Evolutionary conservation across 164 flowering plant genomes (phyloP).

Genomic region (Saururus chinensis): DNA sequence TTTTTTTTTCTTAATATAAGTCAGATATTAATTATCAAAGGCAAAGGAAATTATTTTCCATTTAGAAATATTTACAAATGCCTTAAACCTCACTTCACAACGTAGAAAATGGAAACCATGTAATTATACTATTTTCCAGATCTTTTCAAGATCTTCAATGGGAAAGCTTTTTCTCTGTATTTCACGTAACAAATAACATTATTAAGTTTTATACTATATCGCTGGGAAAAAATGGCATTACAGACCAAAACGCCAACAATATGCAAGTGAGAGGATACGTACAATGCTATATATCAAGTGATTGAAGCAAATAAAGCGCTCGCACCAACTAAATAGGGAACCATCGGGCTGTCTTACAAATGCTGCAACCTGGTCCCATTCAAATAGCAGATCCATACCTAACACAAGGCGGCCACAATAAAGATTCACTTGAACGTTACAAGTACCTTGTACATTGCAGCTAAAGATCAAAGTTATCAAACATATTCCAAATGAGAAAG

Average conservation of each 20-base stretch:
- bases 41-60: too few relatives aligned
- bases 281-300: conserved; percentile 77
- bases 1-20: too few relatives aligned
- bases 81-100: too few relatives aligned
- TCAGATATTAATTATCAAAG: too few relatives aligned
- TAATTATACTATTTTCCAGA: too few relatives aligned
- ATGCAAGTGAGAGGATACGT: conserved; percentile 18
- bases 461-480: too few relatives aligned
- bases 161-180: too few relatives aligned
- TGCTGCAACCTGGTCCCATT: conserved; percentile 77
- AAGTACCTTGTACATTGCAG: not conserved
- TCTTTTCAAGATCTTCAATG: too few relatives aligned
- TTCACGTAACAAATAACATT: not conserved
- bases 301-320: conserved; percentile 67
- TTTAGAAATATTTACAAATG: too few relatives aligned
- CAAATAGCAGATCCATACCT: conserved; percentile 92
- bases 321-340: conserved; percentile 90
- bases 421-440: not conserved
- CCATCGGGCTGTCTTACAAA: conserved; percentile 85
- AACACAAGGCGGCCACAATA: conserved; percentile 1
- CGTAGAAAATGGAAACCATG: too few relatives aligned
- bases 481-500: too few relatives aligned
- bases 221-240: too few relatives aligned
- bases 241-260: not conserved
- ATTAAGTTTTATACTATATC: not conserved